Percentiles rank a stretch among this genome's conserved stretches.
phyloP scores from a whole-genome alignment of 345 rosid genomes.

The Ceriops tagal region DNA sequence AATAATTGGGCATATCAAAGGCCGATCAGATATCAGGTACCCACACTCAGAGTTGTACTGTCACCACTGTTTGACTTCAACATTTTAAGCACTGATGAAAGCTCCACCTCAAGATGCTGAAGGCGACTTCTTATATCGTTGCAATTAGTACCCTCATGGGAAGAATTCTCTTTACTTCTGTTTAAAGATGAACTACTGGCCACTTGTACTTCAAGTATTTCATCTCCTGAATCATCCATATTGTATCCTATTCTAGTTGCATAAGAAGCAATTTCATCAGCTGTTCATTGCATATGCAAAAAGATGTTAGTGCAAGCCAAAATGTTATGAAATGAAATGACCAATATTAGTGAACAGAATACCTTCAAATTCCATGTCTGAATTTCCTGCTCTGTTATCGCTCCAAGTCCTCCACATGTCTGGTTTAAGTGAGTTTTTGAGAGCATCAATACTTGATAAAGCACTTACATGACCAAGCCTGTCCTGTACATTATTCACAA shows the following conservation, averaged over 20 bases:
- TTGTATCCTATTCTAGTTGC: slow-evolving; percentile 10
- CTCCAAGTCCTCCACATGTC: slow-evolving; percentile 77
- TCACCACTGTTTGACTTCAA: slow-evolving; percentile 51
- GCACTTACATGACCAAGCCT: slow-evolving; percentile 26
- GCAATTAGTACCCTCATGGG: slow-evolving; percentile 27
- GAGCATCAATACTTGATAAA: slow-evolving; percentile 28
- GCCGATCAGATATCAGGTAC: slow-evolving; percentile 16
- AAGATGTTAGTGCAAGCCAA: slow-evolving; percentile 17
- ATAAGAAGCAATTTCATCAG: slow-evolving; percentile 44
- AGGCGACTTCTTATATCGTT: slow-evolving; percentile 54
- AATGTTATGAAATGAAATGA: slow-evolving; percentile 6
- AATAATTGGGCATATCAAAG: slow-evolving; percentile 2
- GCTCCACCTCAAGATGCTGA: slow-evolving; percentile 66
- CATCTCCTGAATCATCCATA: slow-evolving; percentile 21
- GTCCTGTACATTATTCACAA: slow-evolving; percentile 15
- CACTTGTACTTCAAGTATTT: slow-evolving; percentile 29
- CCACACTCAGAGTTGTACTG: slow-evolving; percentile 41
- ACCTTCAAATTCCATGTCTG: slow-evolving; percentile 70
- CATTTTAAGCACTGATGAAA: slow-evolving; percentile 61
- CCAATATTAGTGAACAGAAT: slow-evolving; percentile 13
- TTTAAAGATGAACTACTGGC: slow-evolving; percentile 24
- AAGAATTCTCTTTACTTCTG: slow-evolving; percentile 32
- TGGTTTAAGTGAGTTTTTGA: slow-evolving; percentile 34
- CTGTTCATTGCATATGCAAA: slow-evolving; percentile 34
- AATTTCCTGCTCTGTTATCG: slow-evolving; percentile 56